phyloP scores from a whole-genome alignment of 805 yeast species.

The Wickerhamomyces pijperi region DNA sequence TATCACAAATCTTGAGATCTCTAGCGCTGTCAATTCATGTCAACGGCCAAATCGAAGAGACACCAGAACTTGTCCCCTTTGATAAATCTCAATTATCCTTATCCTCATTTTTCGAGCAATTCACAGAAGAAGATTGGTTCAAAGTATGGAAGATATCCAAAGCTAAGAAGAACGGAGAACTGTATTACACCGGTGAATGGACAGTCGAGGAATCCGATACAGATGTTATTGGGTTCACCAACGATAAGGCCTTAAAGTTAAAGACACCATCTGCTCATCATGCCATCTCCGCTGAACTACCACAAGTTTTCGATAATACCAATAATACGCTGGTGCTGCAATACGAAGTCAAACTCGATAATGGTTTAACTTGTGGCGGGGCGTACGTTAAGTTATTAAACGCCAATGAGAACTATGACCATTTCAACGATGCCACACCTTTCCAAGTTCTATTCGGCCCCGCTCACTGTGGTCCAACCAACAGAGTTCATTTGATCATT shows the following conservation, averaged over 20 bases:
- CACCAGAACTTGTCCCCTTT: slow-evolving; percentile 26
- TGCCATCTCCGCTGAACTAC: slow-evolving; percentile 62
- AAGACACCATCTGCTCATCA: slow-evolving; percentile 70
- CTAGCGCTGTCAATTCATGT: slow-evolving; percentile 7
- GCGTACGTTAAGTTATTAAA: slow-evolving; percentile 73
- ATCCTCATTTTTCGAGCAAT: slow-evolving; percentile 58
- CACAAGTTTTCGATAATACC: slow-evolving; percentile 45
- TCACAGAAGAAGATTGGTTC: slow-evolving; percentile 28
- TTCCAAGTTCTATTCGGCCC: slow-evolving; percentile 93
- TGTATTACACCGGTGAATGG: slow-evolving; percentile 69
- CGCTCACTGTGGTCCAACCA: slow-evolving; percentile 74
- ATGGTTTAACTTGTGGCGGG: slow-evolving; percentile 78
- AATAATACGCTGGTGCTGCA: slow-evolving; percentile 68
- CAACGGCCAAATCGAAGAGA: slow-evolving; percentile 8
- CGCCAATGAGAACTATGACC: slow-evolving; percentile 27
- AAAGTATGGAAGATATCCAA: slow-evolving; percentile 52
- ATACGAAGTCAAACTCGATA: slow-evolving; percentile 80
- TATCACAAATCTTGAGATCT: slow-evolving; percentile 14
- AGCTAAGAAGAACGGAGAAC: slow-evolving; percentile 39
- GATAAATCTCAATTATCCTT: slow-evolving; percentile 23
- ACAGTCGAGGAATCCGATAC: slow-evolving; percentile 48
- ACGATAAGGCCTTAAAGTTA: slow-evolving; percentile 70
- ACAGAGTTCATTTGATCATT: slow-evolving; percentile 71
- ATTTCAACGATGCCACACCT: slow-evolving; percentile 56
- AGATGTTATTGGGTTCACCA: slow-evolving; percentile 46